Evolutionary conservation across 768 basidiomycete genomes (phyloP), one percentile per base, ranked within the genome.

Genomic region (Cubamyces lactineus): DNA sequence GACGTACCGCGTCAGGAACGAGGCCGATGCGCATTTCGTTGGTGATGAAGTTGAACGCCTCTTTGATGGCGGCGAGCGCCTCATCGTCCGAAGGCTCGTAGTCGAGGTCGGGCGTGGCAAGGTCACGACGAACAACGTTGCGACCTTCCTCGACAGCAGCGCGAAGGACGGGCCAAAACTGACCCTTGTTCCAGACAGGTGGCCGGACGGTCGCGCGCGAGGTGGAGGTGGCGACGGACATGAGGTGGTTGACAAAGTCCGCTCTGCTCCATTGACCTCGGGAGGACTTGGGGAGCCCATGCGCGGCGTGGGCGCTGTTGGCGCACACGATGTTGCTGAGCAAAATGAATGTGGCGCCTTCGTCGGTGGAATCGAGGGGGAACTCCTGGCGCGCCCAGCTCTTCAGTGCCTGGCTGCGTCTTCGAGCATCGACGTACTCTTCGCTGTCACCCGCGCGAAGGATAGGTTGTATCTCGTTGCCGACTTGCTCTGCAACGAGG

Each of bases 231-330:
- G 24, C 50, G 7, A 51, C 34, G 50, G 17, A 4, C 23, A 34
- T 13, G 5, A 51, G 50, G 50, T 51, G 50, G 21, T 5, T 13
- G 50, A 51, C 50, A 28, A 51, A 51, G 50, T 51, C 50, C 50
- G 12, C 23, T 16, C 34, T n/a, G 50, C 50, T 51, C 50, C 50
- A 51, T 12, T 51, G 50, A 5, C 30, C 30, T 12, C 26, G 23
- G 21, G 50, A 19, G 34, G 50, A 51, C 30, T 34, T 24, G 6
- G 50, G 50, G 11, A 51, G 23, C 28, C 50, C 50, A 6, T 5
- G 50, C 30, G 19, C 21, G 23, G 50, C 50, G 34, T 19, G 30
- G 13, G 50, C 19, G 13, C 12, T 16, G 11, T n/a, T 38, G 6
- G 30, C n/a, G 50, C 24, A 51, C 3, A 51, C 30, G 13, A 19